Evolutionary conservation across 2,329 filamentous ascomycete genomes (phyloP).

Genomic region (Fusarium scirpi): DNA sequence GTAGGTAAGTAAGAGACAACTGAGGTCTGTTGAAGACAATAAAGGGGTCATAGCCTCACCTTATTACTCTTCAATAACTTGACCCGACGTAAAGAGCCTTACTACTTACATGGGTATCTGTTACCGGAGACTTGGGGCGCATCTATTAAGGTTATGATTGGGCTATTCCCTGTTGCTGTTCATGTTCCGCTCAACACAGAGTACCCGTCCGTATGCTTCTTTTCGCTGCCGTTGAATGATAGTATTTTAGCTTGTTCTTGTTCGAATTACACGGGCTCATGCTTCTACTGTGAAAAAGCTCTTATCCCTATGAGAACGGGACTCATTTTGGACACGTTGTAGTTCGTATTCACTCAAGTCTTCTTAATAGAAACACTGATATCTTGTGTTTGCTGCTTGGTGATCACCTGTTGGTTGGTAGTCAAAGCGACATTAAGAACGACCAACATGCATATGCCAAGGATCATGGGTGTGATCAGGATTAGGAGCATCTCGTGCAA

Average conservation of each 20-base stretch:
- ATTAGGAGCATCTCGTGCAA: not conserved
- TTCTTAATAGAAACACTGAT: not conserved
- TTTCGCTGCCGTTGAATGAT: not conserved
- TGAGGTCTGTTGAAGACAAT: not conserved
- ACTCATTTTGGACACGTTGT: not conserved
- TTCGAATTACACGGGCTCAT: not conserved
- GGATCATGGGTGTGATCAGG: not conserved
- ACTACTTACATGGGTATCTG: constrained; percentile 2
- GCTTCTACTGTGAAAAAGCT: not conserved
- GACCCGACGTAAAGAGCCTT: not conserved
- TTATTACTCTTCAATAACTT: not conserved
- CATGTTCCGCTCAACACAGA: not conserved
- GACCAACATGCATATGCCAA: constrained; percentile 1
- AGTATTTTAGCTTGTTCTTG: not conserved
- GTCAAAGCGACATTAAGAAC: not conserved
- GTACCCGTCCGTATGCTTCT: not conserved
- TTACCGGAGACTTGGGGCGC: constrained; percentile 7
- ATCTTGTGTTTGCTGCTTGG: not conserved
- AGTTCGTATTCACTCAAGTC: not conserved
- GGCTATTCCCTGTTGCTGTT: not conserved
- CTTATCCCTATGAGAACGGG: not conserved
- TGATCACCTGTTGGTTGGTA: not conserved
- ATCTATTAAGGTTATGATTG: not conserved
- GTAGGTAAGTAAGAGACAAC: not conserved
- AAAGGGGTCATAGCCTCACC: not conserved